Conservation (phyloP, 2,329 filamentous ascomycete genomes). For the Aquanectria penicillioides region DNA sequence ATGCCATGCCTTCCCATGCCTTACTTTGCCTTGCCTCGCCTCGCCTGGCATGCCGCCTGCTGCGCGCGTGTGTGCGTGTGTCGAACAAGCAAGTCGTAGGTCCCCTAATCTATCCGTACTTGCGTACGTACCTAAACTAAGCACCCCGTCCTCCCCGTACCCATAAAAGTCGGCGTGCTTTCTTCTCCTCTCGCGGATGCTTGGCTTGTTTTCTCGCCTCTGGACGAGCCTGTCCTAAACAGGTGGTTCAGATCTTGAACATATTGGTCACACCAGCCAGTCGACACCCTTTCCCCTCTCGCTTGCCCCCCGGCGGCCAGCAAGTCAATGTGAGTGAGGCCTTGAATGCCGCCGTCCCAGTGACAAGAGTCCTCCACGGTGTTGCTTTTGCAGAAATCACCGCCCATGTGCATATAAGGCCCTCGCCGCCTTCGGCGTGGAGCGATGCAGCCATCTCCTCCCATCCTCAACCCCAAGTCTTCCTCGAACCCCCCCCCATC, state of each 20-base stretch:
- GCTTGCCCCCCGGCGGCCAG: constrained; percentile 32
- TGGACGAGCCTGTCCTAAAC: constrained; percentile 47
- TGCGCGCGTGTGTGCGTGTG: background rate
- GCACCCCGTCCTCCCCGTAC: constrained; percentile 35
- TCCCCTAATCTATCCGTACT: too few species aligned
- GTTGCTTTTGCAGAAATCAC: constrained; percentile 41
- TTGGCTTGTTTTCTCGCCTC: constrained; percentile 44
- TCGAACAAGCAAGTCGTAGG: background rate
- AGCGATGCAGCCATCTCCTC: constrained; percentile 19
- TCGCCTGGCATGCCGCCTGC: too few species aligned
- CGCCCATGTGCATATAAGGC: constrained; percentile 39
- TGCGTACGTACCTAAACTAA: constrained; percentile 7
- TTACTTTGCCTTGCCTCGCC: too few species aligned
- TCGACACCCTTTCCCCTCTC: constrained; percentile 44
- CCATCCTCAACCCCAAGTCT: constrained; percentile 27
- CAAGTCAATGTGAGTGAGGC: constrained; percentile 32
- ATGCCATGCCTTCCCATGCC: too few species aligned
- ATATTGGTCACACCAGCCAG: constrained; percentile 49
- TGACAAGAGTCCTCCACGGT: constrained; percentile 34
- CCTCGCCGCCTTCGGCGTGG: constrained; percentile 29
- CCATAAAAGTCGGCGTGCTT: constrained; percentile 38
- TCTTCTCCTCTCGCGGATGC: constrained; percentile 32
- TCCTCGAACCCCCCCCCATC: background rate
- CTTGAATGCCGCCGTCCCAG: constrained; percentile 27
- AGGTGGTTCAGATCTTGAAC: constrained; percentile 49